A percentile compares a stretch with the other conserved stretches of the same genome.
phyloP scores from a whole-genome alignment of 345 rosid species.

The Gossypium ekmanianum region DNA sequence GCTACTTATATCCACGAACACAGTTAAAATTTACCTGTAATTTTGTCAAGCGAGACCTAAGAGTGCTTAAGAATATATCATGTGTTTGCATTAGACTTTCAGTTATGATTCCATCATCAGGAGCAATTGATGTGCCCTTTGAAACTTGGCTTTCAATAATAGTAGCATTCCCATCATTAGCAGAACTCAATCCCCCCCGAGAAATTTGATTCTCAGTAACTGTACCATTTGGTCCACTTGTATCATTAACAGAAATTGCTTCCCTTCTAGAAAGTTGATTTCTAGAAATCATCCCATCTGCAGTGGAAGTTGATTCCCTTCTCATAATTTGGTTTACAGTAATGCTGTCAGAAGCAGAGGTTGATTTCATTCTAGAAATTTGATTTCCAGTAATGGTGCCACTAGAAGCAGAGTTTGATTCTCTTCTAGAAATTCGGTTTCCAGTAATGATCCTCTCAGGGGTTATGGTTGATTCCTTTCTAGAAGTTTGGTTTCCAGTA shows the following conservation, averaged over 20 bases:
- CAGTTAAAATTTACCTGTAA: constrained; percentile 60
- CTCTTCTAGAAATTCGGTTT: constrained; percentile 12
- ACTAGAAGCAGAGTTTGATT: constrained; percentile 13
- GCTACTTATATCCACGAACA: background rate
- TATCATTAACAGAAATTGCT: constrained; percentile 4
- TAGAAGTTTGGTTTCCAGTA: constrained; percentile 4
- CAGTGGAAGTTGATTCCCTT: constrained; percentile 3
- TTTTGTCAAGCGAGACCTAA: constrained; percentile 83
- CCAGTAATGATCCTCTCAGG: background rate
- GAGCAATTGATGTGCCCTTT: constrained; percentile 37
- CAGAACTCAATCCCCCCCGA: constrained; percentile 1
- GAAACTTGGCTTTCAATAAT: constrained; percentile 34
- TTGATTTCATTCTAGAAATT: constrained; percentile 6
- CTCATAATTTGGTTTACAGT: background rate
- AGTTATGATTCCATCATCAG: constrained; percentile 36
- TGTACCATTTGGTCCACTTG: background rate
- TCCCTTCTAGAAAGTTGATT: constrained; percentile 4
- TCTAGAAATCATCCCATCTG: constrained; percentile 6
- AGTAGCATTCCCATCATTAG: background rate
- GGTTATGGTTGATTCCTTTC: background rate
- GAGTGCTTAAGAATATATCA: constrained; percentile 62
- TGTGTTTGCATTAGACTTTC: constrained; percentile 77
- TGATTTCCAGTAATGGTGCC: background rate
- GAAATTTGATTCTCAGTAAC: constrained; percentile 16
- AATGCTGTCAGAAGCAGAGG: constrained; percentile 2